A percentile compares a stretch with the other conserved stretches of the same genome.
These are phyloP conservation scores for Mycena maculata DNA, from an alignment of 768 basidiomycete genomes.

Conservation along the genomic window DNA sequence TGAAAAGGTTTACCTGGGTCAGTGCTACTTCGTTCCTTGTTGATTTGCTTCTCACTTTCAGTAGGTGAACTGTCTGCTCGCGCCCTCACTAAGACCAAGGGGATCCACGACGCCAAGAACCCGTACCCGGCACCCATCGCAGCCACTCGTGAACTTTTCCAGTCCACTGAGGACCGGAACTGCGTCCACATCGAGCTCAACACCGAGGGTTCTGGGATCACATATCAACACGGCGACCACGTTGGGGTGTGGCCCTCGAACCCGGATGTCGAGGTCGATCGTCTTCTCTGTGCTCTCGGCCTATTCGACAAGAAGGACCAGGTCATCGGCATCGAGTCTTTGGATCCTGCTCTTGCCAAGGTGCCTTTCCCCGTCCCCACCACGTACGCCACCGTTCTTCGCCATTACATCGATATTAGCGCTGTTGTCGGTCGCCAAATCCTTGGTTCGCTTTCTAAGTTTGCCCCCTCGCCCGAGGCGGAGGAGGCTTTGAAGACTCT, in stretches of 20 bases:
- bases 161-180: constrained; percentile 77
- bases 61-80: constrained; percentile 95
- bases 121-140: constrained; percentile 90
- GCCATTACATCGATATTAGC: constrained; percentile 97
- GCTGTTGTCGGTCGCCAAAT: constrained; percentile 95
- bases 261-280: constrained; percentile 90
- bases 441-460: constrained; percentile 87
- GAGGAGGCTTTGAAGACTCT: constrained; percentile 78
- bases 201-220: constrained; percentile 94
- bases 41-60: constrained; percentile 27
- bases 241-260: constrained; percentile 98
- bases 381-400: constrained; percentile 91
- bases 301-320: constrained; percentile 83
- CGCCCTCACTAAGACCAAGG: constrained; percentile 91
- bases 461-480: constrained; percentile 84
- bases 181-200: constrained; percentile 95
- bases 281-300: constrained; percentile 88
- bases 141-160: constrained; percentile 86
- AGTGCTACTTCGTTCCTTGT: constrained; percentile 36
- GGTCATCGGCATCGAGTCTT: constrained; percentile 93
- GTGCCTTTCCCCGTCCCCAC: constrained; percentile 99
- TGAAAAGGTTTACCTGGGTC: constrained; percentile 95
- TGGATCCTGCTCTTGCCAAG: constrained; percentile 97
- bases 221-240: constrained; percentile 99
- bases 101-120: constrained; percentile 98